phyloP scores from a whole-genome alignment of 1,284 basidiomycete genomes.

The Pyrrhoderma lamaoense region DNA sequence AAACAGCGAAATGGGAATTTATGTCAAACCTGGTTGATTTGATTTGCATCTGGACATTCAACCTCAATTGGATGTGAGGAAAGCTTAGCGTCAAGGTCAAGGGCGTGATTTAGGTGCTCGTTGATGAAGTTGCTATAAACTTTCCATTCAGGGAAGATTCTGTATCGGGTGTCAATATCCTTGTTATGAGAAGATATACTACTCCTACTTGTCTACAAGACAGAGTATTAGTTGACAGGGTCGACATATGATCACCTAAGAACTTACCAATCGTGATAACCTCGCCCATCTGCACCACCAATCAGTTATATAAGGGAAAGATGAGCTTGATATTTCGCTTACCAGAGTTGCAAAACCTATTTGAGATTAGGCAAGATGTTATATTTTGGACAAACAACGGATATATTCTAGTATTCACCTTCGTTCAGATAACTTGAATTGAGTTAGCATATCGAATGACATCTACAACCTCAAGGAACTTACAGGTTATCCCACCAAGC shows the following conservation, averaged over 20 bases:
- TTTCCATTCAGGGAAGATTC: slow-evolving; percentile 75
- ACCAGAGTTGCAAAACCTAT: slow-evolving; percentile 83
- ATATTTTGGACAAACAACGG: slow-evolving; percentile 26
- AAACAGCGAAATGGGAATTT: neutral
- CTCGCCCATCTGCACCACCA: slow-evolving; percentile 68
- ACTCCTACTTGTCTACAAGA: slow-evolving; percentile 39
- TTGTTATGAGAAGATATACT: slow-evolving; percentile 11
- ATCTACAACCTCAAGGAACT: neutral
- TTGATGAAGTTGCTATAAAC: slow-evolving; percentile 64
- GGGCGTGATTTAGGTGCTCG: slow-evolving; percentile 55
- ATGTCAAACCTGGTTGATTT: slow-evolving; percentile 64
- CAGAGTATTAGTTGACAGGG: neutral
- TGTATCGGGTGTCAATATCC: slow-evolving; percentile 24
- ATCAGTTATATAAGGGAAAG: neutral
- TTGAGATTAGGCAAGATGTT: too few species aligned
- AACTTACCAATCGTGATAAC: slow-evolving; percentile 76
- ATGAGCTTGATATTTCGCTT: slow-evolving; percentile 22
- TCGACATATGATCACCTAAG: slow-evolving; percentile 2
- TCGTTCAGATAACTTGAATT: slow-evolving; percentile 61
- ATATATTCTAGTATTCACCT: slow-evolving; percentile 32
- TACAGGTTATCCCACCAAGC: slow-evolving; percentile 86
- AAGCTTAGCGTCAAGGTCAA: slow-evolving; percentile 80
- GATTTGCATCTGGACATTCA: slow-evolving; percentile 80
- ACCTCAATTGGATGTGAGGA: slow-evolving; percentile 97
- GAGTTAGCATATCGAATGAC: neutral